Conservation (phyloP, 768 basidiomycete species). For the Boletus pseudopeckii region DNA sequence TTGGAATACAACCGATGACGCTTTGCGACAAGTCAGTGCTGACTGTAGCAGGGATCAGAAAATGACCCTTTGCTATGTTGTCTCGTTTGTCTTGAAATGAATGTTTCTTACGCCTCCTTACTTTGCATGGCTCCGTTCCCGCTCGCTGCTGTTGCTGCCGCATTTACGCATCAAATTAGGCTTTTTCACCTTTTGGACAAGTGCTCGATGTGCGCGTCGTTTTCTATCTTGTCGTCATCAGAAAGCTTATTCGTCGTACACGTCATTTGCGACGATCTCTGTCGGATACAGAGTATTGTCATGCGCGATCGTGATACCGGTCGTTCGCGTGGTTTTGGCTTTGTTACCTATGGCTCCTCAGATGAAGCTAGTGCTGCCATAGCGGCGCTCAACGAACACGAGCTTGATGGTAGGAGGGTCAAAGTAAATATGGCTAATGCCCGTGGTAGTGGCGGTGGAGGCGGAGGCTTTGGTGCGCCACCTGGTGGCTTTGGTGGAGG, state of each 20-base stretch:
- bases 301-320: conserved; percentile 99
- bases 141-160: conserved; percentile 14
- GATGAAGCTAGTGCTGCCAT: conserved; percentile 82
- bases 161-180: conserved; percentile 46
- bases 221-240: conserved; percentile 20
- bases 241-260: conserved; percentile 20
- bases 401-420: conserved; percentile 90
- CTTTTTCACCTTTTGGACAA: conserved; percentile 77
- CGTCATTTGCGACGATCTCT: conserved; percentile 31
- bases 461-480: conserved; percentile 27
- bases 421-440: conserved; percentile 85
- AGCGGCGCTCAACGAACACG: conserved; percentile 73
- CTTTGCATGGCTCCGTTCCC: conserved; percentile 26
- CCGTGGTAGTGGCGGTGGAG: conserved; percentile 54
- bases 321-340: conserved; percentile 95
- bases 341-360: conserved; percentile 69
- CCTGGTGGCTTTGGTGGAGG: conserved; percentile 33
- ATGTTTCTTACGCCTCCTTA: conserved; percentile 30
- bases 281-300: conserved; percentile 74
- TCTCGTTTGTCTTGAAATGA: conserved; percentile 35
- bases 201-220: conserved; percentile 87
- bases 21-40: conserved; percentile 80
- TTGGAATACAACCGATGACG: conserved; percentile 95
- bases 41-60: conserved; percentile 34
- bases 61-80: conserved; percentile 41